Conservation (phyloP, 2,329 filamentous ascomycete species). For the Fusarium sublunatum region DNA sequence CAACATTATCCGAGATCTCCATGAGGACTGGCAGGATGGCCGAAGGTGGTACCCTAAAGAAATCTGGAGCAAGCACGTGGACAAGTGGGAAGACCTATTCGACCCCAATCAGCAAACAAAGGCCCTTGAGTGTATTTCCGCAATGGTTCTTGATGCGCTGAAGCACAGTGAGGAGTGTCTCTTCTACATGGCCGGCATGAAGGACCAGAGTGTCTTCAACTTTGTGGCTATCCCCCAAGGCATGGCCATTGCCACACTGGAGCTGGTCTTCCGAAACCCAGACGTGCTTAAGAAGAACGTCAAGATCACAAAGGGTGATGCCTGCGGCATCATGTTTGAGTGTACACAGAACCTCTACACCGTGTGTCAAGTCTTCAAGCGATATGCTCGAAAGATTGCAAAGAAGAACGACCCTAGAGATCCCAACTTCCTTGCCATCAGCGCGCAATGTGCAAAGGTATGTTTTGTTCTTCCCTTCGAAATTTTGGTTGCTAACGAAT, state of each 20-base stretch:
- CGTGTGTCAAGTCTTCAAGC: constrained; percentile 84
- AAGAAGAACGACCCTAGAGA: constrained; percentile 95
- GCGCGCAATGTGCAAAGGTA: constrained; percentile 87
- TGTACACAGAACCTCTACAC: constrained; percentile 89
- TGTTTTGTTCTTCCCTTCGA: not conserved
- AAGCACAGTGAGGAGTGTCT: constrained; percentile 90
- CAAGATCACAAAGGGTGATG: constrained; percentile 96
- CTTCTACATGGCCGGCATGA: constrained; percentile 96
- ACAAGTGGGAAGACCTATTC: constrained; percentile 90
- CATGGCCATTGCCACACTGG: constrained; percentile 97
- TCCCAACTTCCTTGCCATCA: constrained; percentile 92
- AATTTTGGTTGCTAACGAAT: constrained; percentile 22
- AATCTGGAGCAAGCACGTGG: constrained; percentile 96
- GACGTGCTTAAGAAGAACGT: constrained; percentile 86
- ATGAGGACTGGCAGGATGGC: constrained; percentile 88
- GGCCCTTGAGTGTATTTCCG: constrained; percentile 86
- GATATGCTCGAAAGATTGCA: constrained; percentile 83
- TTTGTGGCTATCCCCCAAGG: constrained; percentile 96
- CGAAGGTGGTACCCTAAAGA: constrained; percentile 95
- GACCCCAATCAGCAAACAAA: constrained; percentile 79
- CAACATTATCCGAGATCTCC: constrained; percentile 96
- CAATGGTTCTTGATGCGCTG: constrained; percentile 93
- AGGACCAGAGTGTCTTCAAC: constrained; percentile 98
- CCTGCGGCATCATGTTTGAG: constrained; percentile 90
- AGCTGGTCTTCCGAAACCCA: constrained; percentile 92